phyloP scores from a whole-genome alignment of 2,329 filamentous ascomycete species.

The Diaporthe sp. region DNA sequence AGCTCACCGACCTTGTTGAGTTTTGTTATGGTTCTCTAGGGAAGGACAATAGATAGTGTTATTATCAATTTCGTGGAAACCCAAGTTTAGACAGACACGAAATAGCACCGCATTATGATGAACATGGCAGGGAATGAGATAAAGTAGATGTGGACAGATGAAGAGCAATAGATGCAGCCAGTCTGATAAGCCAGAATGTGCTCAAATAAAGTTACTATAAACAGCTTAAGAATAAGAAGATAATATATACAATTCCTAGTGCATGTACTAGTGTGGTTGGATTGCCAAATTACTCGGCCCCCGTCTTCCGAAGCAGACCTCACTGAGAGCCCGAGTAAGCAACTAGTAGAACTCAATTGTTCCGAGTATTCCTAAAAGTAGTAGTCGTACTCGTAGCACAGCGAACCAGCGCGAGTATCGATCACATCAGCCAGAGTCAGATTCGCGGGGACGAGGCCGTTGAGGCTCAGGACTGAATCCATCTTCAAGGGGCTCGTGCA shows the following conservation, averaged over 20 bases:
- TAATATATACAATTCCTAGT: background rate
- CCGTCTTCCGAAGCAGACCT: background rate
- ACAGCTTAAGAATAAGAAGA: background rate
- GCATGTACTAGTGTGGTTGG: background rate
- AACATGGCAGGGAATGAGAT: background rate
- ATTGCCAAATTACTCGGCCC: background rate
- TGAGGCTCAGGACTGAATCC: slow-evolving; percentile 24
- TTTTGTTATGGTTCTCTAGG: fast-evolving
- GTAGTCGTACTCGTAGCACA: slow-evolving; percentile 32
- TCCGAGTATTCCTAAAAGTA: slow-evolving; percentile 16
- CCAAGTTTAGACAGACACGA: too few relatives aligned
- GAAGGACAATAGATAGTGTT: too few relatives aligned
- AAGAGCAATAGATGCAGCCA: too few relatives aligned
- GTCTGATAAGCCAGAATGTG: fast-evolving
- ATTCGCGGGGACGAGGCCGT: slow-evolving; percentile 14
- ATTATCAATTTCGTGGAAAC: too few relatives aligned
- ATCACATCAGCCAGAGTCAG: slow-evolving; percentile 15
- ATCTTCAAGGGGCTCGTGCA: slow-evolving; percentile 3
- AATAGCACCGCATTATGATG: background rate
- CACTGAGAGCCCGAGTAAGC: too few relatives aligned
- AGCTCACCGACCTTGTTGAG: too few relatives aligned
- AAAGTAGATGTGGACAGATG: background rate
- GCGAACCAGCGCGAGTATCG: background rate
- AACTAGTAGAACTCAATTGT: too few relatives aligned
- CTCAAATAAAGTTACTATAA: background rate